These are phyloP conservation scores for Terfezia boudieri DNA, from an alignment of 495 filamentous ascomycete genomes.

Conservation along the genomic window DNA sequence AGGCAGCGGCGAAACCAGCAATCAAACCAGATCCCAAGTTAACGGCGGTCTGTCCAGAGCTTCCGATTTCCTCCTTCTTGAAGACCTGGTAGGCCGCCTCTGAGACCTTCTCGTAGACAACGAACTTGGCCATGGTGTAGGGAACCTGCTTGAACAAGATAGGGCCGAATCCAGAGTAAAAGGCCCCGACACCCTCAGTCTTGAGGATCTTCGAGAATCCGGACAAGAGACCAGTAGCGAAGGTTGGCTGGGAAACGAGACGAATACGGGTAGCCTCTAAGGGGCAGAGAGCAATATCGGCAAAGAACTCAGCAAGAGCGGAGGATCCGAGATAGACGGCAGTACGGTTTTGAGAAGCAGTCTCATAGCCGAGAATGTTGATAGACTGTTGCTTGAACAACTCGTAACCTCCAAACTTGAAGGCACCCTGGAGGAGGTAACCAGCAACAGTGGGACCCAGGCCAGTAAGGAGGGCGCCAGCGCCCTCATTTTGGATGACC, in stretches of 20 bases:
- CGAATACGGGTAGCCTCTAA: slow-evolving; percentile 88
- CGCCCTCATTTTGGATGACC: slow-evolving; percentile 66
- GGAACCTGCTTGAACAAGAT: slow-evolving; percentile 96
- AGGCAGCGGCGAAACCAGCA: slow-evolving; percentile 89
- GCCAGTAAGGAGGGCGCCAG: slow-evolving; percentile 71
- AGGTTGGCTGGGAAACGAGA: slow-evolving; percentile 77
- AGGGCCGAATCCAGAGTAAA: slow-evolving; percentile 88
- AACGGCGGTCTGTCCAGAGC: slow-evolving; percentile 56
- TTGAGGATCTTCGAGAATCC: slow-evolving; percentile 72
- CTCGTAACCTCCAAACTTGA: slow-evolving; percentile 93
- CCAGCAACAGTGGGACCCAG: slow-evolving; percentile 70
- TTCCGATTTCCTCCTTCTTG: slow-evolving; percentile 57
- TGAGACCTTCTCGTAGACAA: slow-evolving; percentile 92
- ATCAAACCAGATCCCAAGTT: slow-evolving; percentile 92
- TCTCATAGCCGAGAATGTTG: slow-evolving; percentile 57
- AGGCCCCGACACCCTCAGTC: slow-evolving; percentile 65
- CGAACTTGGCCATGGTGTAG: slow-evolving; percentile 99
- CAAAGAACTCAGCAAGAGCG: slow-evolving; percentile 74
- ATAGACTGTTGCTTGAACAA: slow-evolving; percentile 88
- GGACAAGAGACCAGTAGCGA: slow-evolving; percentile 56
- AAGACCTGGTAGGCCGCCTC: slow-evolving; percentile 50
- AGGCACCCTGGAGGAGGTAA: slow-evolving; percentile 85
- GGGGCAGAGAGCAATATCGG: slow-evolving; percentile 82
- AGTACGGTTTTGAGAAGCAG: slow-evolving; percentile 64
- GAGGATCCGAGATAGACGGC: slow-evolving; percentile 74